A percentile compares a stretch with the other conserved stretches of the same genome.
Evolutionary conservation across 768 basidiomycete genomes (phyloP).

Genomic region (Trametes elegans): DNA sequence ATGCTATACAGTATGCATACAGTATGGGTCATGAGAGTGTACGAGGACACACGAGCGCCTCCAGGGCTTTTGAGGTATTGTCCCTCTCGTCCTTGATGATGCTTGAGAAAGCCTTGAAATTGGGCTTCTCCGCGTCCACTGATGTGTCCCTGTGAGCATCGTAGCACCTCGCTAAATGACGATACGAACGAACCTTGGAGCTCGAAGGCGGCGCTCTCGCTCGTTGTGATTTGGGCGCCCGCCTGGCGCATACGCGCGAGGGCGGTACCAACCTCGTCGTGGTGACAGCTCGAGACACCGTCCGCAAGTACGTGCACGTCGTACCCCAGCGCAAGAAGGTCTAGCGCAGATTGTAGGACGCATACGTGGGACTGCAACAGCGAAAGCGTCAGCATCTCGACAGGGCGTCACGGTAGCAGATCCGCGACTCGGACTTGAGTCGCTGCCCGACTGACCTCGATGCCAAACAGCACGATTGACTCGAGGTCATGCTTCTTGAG

Average conservation of each 20-base stretch:
- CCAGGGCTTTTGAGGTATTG: constrained; percentile 43
- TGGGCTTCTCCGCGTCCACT: constrained; percentile 60
- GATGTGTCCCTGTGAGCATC: background rate
- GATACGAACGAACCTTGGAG: constrained; percentile 50
- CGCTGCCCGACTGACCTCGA: constrained; percentile 84
- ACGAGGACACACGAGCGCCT: constrained; percentile 29
- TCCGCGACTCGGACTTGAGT: too few relatives aligned
- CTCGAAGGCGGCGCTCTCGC: constrained; percentile 79
- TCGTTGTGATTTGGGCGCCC: constrained; percentile 78
- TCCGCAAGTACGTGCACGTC: constrained; percentile 77
- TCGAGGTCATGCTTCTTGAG: constrained; percentile 48
- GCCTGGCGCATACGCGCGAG: constrained; percentile 64
- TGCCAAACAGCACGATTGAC: constrained; percentile 78
- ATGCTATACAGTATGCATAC: too few relatives aligned
- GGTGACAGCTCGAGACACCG: constrained; percentile 79
- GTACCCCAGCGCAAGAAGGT: constrained; percentile 50
- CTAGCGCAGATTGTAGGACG: constrained; percentile 78
- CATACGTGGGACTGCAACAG: constrained; percentile 80
- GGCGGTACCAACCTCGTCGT: constrained; percentile 76
- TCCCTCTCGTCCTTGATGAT: constrained; percentile 80
- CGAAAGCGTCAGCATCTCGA: too few relatives aligned
- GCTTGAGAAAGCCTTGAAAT: constrained; percentile 70
- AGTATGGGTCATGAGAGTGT: background rate
- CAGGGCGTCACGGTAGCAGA: too few relatives aligned
- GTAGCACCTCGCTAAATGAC: background rate